Base-by-base conservation (phyloP, 2,329 filamentous ascomycete species). In the Leptoxyphium fumago region DNA sequence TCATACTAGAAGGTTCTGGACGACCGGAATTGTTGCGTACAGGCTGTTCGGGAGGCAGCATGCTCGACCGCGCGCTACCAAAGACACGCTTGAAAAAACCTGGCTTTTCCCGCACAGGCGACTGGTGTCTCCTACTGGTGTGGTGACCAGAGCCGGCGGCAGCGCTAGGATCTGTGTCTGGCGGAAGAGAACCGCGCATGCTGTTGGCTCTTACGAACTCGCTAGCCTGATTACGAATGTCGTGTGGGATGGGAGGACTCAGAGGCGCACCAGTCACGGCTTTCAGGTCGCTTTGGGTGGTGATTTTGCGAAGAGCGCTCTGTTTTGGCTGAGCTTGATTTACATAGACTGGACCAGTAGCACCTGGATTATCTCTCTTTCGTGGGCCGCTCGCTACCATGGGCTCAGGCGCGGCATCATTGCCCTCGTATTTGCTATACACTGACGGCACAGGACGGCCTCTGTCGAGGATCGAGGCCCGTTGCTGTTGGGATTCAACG, bases 81-180 rank as follows among this genome's bases (percentile, higher is more conserved):
- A 96, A 96, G 34, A 96, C 84, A 50, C 89, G 78, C 54, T 86
- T 79, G 68, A 96, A 96, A 68, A 98, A 96, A 15, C 91, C 88
- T 8, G 77, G 84, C 45, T 79, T 78, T 56, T 85, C 80, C 13
- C 34, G 39, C 7, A 14, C 29, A 4, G 28, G 18, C 13, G 42
- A 30, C 26, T 48, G 41, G 5, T 42, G 41, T 44, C 14, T 43
- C 15, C 32, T 36, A 13, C 32, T 9, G 4, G 11, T 4, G 4
- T 36, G 32, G 5, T 13, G 15, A 9, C 13, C 15, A 13, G 15
- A 13, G 15, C 32, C 32, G 15, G 32, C 3, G 15, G 32, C 32
- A 30, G 38, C 40, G 11, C 41, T 29, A 38, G 38, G 18, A 18
- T 43, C 42, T 3, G 32, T 14, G 8, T 40, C 41, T 10, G 44